phyloP scores from a whole-genome alignment of 73 alveolate species.

The Paramecium octaurelia region DNA sequence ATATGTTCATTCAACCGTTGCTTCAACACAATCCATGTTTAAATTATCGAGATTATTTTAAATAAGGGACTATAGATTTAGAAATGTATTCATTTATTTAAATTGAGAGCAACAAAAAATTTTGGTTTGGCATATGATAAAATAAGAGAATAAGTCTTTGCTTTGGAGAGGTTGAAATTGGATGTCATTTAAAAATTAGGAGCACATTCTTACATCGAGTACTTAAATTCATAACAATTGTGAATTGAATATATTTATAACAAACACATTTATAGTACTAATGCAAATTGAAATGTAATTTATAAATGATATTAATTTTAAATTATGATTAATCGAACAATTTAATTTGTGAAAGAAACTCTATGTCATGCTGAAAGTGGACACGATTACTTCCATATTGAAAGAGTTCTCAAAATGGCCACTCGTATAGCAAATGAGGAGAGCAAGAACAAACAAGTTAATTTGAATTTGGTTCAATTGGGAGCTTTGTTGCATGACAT shows the following conservation, averaged over 20 bases:
- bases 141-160: background rate
- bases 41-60: background rate
- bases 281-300: background rate
- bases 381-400: slow-evolving; percentile 55
- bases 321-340: background rate
- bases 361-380: slow-evolving; percentile 54
- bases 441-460: background rate
- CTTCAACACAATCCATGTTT: background rate
- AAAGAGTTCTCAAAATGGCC: slow-evolving; percentile 55
- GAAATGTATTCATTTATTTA: background rate
- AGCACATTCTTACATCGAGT: background rate
- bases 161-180: background rate
- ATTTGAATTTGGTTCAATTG: slow-evolving; percentile 45
- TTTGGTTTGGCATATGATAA: background rate
- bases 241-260: background rate
- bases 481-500: slow-evolving; percentile 62
- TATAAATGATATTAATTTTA: background rate
- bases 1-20: background rate
- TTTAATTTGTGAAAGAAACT: background rate
- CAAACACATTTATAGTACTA: background rate
- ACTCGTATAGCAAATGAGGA: slow-evolving; percentile 44
- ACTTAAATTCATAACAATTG: background rate
- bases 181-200: background rate
- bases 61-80: background rate
- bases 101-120: background rate